phyloP scores from a whole-genome alignment of 1,139 yeast species.

The Diutina sp. region DNA sequence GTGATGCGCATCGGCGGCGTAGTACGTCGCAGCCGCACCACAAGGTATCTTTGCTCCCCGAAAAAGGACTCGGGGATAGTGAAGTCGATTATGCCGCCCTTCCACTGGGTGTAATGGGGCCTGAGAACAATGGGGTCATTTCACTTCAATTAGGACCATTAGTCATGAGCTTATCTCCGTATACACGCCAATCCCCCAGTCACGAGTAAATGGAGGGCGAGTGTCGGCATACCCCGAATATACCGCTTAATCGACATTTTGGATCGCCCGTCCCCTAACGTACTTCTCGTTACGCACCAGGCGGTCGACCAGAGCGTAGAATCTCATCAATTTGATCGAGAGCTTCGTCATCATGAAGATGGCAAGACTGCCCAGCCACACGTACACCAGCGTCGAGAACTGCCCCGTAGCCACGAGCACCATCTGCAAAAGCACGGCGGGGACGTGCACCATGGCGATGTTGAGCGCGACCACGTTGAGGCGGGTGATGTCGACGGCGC shows the following conservation, averaged over 20 bases:
- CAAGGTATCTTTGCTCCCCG: no score
- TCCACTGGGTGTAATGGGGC: no score
- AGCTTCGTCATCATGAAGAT: neutral
- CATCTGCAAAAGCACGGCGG: neutral
- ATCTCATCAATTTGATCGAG: neutral
- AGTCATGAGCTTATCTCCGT: no score
- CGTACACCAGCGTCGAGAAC: neutral
- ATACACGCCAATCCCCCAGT: no score
- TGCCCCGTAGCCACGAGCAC: neutral
- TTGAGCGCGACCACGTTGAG: neutral
- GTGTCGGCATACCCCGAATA: no score
- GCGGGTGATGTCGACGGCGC: neutral
- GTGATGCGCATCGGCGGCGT: no score
- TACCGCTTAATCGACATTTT: slow-evolving; percentile 25
- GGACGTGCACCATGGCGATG: neutral
- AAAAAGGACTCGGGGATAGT: no score
- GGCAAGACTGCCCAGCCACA: neutral
- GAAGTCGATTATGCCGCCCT: no score
- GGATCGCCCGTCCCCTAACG: slow-evolving; percentile 48
- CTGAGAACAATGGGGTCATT: no score
- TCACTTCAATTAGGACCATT: no score
- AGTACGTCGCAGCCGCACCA: no score
- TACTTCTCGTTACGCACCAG: slow-evolving; percentile 49
- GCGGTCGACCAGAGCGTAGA: slow-evolving; percentile 13
- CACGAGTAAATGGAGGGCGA: no score